Evolutionary conservation across 2,329 filamentous ascomycete genomes (phyloP).

Genomic region (Calonectria henricotiae): DNA sequence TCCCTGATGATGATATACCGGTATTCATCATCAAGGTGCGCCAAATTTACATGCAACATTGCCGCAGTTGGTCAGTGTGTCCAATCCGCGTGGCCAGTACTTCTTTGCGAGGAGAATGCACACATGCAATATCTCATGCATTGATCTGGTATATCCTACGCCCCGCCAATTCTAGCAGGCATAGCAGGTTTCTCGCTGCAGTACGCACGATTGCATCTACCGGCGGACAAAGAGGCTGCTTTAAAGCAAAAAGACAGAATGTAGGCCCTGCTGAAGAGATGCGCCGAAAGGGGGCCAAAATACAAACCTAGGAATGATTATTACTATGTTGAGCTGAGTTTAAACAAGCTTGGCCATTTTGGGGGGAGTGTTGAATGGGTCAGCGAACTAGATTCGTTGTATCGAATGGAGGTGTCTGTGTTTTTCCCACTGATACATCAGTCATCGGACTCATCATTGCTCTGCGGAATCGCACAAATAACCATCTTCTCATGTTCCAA

Average conservation of each 20-base stretch:
- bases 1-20: too few relatives aligned
- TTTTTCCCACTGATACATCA: neutral
- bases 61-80: slow-evolving; percentile 30
- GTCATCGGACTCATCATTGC: neutral
- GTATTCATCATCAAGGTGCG: too few relatives aligned
- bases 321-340: slow-evolving; percentile 30
- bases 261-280: slow-evolving; percentile 27
- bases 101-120: slow-evolving; percentile 6
- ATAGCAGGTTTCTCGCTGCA: slow-evolving; percentile 29
- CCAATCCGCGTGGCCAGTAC: slow-evolving; percentile 34
- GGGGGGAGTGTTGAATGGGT: slow-evolving; percentile 11
- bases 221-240: neutral
- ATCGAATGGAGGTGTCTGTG: too few relatives aligned
- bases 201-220: slow-evolving; percentile 30
- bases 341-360: slow-evolving; percentile 31
- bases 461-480: slow-evolving; percentile 3
- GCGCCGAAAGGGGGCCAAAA: slow-evolving; percentile 7
- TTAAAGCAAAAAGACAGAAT: slow-evolving; percentile 33
- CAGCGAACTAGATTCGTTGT: neutral
- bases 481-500: slow-evolving; percentile 26
- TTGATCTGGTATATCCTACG: slow-evolving; percentile 32
- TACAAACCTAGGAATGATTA: slow-evolving; percentile 29
- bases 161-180: slow-evolving; percentile 27
- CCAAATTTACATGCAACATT: slow-evolving; percentile 24
- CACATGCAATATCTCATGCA: slow-evolving; percentile 2